Base-by-base conservation (phyloP, 2,329 filamentous ascomycete species). In the Penicillium sp. region DNA sequence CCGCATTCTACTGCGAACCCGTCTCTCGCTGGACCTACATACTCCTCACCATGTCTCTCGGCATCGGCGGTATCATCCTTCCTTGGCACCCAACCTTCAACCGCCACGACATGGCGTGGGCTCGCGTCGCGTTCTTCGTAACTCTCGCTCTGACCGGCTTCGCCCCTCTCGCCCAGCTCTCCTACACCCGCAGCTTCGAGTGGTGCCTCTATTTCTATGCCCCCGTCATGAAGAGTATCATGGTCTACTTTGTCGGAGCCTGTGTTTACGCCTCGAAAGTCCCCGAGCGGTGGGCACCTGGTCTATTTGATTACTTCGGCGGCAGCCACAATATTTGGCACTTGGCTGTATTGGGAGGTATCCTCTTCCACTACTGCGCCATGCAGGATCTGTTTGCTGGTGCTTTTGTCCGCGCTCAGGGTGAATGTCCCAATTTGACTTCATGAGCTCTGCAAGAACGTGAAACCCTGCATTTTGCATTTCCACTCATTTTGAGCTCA, bases 311-410 rank as follows among this genome's bases (percentile, higher is more conserved):
- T 73, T 97, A 97, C 70, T 81, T 95, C 38, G 94, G 94, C 36
- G 92, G 90, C 42, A 95, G 90, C 71, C 94, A 99, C 75, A 99
- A 99, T 72, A 85, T 99, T 53, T 99, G 94, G 94, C 94, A 99
- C 73, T 75, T 95, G 31, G 94, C 94, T 7, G 94, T 99, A 10
- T 78, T 99, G 26, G 90, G 92, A 15, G 94, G 94, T 10, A 99
- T 99, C 52, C 74, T 97, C n/a, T 97, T 96, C 71, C 94, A 99
- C 73, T 99, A 97, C 74, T 81, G 83, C 21, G 94, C 94, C 16
- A 96, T 99, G 93, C 89, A 96, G 72, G 84, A 91, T 51, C 94
- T 99, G 73, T 99, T 99, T 67, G 81, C 87, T 4, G 82, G 81
- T 38, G 89, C 89, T 10, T 93, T 93, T 72, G 74, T 79, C 60